Base-by-base conservation (phyloP, 2,329 filamentous ascomycete species). In the Fusarium concolor region DNA sequence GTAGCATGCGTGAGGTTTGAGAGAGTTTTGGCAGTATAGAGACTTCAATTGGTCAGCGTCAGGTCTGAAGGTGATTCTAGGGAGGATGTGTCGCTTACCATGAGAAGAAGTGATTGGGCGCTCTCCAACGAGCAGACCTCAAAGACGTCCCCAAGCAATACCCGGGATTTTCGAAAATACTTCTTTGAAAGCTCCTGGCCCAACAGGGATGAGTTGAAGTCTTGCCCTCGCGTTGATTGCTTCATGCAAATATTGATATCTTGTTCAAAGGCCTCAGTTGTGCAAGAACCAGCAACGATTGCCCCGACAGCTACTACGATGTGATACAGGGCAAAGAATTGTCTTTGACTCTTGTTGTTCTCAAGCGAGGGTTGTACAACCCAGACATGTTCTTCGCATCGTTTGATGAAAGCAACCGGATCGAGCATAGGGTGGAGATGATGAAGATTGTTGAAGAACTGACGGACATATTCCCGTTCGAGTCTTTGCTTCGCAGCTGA, bases 21-120 rank as follows among this genome's bases (percentile, higher is more conserved):
- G 46, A 3, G 54, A 41, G 6, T 56, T 56, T 9, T 56, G 54
- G 4, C 54, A 56, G n/a, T 53, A 56, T 12, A 56, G 14, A 6
- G 54, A 53, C 54, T 56, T 18, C 4, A 26, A 5, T 10, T 2
- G 3, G 37, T 42, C 5, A 51, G 28, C 0, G 3, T 8, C 11
- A 9, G 26, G 7, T 26, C 3, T 10, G 26, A 10, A 7, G 9
- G 24, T 5, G 26, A 26, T 26, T 26, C 6, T 4, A 3, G 5
- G 9, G 7, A 26, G 18, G 18, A 17, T 6, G 6, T 4, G 4
- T 3, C 3, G 28, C 37, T 4, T 29, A 56, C 54, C 54, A 53
- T 56, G 2, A 53, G 46, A 15, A 56, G 28, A 8, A 56, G 37
- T 5, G 54, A 35, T 26, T 56, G 54, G 1, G 54, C 46, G 2